These are phyloP conservation scores for Pulveroboletus sp. DNA, from an alignment of 1,284 basidiomycete genomes.

Conservation along the genomic window DNA sequence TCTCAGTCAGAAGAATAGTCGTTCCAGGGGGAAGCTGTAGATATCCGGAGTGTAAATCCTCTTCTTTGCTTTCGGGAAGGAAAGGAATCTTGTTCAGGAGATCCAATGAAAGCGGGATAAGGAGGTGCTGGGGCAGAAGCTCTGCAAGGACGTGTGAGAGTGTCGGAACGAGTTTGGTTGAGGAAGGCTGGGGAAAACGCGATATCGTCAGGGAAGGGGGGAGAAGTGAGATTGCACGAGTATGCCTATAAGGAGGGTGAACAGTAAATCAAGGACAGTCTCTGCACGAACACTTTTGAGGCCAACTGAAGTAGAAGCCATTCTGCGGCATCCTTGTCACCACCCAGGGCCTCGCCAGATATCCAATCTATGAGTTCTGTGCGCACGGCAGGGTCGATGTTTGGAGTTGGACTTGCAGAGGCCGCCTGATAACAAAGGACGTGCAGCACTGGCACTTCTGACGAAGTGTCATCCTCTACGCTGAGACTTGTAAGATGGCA, in stretches of 20 bases:
- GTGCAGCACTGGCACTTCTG: constrained; percentile 65
- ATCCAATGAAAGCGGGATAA: constrained; percentile 56
- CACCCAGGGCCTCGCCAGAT: constrained; percentile 63
- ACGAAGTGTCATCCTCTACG: constrained; percentile 39
- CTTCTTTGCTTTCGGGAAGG: constrained; percentile 67
- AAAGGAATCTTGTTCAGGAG: constrained; percentile 64
- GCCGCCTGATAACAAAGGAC: constrained; percentile 55
- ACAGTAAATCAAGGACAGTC: neutral
- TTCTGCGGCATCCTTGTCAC: constrained; percentile 73
- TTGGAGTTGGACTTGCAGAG: constrained; percentile 5
- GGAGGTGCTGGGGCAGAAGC: constrained; percentile 53
- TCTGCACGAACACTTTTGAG: constrained; percentile 61
- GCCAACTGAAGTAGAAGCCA: constrained; percentile 70
- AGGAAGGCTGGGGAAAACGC: constrained; percentile 52
- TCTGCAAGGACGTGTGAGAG: constrained; percentile 54
- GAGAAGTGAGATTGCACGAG: constrained; percentile 64
- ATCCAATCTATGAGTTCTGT: constrained; percentile 69
- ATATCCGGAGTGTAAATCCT: constrained; percentile 73
- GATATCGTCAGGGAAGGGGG: constrained; percentile 70
- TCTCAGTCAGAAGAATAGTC: constrained; percentile 67
- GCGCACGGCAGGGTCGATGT: constrained; percentile 36
- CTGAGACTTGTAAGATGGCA: constrained; percentile 30
- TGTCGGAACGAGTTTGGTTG: constrained; percentile 42
- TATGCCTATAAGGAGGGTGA: constrained; percentile 51
- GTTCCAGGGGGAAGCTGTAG: constrained; percentile 73